Conservation (phyloP, 257 asterid genomes). For the Solanum tarijense region DNA sequence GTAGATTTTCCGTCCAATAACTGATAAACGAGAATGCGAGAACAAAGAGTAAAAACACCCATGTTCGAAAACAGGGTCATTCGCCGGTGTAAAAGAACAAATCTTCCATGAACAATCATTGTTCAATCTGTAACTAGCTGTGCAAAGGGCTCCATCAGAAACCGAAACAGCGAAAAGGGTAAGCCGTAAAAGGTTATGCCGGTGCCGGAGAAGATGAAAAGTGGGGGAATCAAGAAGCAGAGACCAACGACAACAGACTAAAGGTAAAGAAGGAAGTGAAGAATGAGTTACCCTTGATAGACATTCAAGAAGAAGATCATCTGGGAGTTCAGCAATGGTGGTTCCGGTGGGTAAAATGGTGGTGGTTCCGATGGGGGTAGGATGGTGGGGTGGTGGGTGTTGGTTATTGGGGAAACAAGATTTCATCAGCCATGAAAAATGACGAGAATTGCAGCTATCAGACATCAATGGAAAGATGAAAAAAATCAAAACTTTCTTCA, state of each 20-base stretch:
- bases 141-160: conserved; percentile 44
- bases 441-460: conserved; percentile 66
- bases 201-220: conserved; percentile 54
- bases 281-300: conserved; percentile 55
- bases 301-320: conserved; percentile 74
- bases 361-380: conserved; percentile 18
- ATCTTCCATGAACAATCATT: conserved; percentile 37
- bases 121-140: conserved; percentile 49
- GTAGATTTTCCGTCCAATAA: conserved; percentile 62
- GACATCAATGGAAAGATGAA: neutral
- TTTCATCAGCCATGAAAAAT: conserved; percentile 80
- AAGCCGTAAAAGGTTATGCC: conserved; percentile 30
- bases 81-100: conserved; percentile 30
- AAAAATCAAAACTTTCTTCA: neutral
- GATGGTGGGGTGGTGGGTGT: conserved; percentile 17
- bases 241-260: conserved; percentile 89
- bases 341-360: conserved; percentile 8
- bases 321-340: conserved; percentile 63
- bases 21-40: conserved; percentile 39
- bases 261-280: conserved; percentile 51
- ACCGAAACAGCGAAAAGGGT: conserved; percentile 54
- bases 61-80: neutral
- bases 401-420: conserved; percentile 72
- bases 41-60: conserved; percentile 28
- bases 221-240: conserved; percentile 48